Evolutionary conservation across 169 alveolate genomes (phyloP), one percentile per base, ranked within the genome.

Genomic region (Cryptosporidium canis): DNA sequence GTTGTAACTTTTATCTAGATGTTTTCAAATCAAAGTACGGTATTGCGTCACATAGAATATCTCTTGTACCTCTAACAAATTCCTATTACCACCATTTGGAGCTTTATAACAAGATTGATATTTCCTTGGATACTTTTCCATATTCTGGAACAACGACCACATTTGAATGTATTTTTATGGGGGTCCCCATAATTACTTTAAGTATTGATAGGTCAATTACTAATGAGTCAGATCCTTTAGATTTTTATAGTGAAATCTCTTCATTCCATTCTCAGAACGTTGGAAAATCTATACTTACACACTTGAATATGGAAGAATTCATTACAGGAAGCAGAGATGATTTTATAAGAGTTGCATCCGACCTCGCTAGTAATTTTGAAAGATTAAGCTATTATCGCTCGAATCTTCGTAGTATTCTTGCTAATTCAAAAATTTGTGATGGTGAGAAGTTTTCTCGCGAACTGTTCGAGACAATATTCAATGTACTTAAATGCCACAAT

Each of bases 91-190:
- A 84, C 12, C 90, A 61, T 43, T 68, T 63, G 12, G 82, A 63
- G 18, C 53, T 58, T 21, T 85, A 58, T 24, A 70, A 45, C 12
- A 27, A 56, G 6, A 61, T 91, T 24, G 95, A 92, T 67, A 91
- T 92, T 27, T 92, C 94, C 41, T 83, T 92, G 65, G 95, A 92
- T 67, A 83, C 95, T 0, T 90, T 90, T 47, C 95, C 95, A 31
- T 92, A 92, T 71, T 91, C 95, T 53, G 95, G 95, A 21, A 92
- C 95, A 3, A 92, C 95, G 9, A 92, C 95, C 6, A 92, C 94
- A 24, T 91, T 91, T 48, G 95, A 92, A 70, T 90, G 94, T 5
- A 71, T 91, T 31, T 90, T 85, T 61, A 92, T 92, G 95, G 95
- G 95, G 37, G 95, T 92, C 0, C 95, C 95, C 0, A 85, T 91